These are phyloP conservation scores for Plantago ovata DNA, from an alignment of 257 asterid genomes.

Conservation along the genomic window DNA sequence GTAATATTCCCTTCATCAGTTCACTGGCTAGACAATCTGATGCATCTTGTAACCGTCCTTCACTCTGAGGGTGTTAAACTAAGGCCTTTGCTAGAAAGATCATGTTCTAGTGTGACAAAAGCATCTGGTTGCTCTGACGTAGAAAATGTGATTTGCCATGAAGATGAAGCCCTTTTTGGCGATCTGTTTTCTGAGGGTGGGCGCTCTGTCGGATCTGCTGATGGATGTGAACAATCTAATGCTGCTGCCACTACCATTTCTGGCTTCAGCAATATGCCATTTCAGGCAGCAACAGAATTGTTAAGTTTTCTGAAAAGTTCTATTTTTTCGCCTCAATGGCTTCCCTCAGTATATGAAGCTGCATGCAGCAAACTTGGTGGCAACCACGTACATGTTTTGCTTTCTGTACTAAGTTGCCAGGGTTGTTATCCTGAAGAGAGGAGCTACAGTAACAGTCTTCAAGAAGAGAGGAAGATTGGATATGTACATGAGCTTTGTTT, in stretches of 20 bases:
- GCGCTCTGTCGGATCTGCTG: constrained; percentile 80
- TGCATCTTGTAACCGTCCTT: constrained; percentile 62
- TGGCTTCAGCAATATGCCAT: constrained; percentile 62
- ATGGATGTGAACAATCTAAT: constrained; percentile 71
- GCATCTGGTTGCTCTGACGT: constrained; percentile 62
- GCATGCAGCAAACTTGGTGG: constrained; percentile 52
- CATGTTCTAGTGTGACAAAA: constrained; percentile 57
- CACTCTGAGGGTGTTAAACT: constrained; percentile 80
- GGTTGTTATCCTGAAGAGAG: constrained; percentile 51
- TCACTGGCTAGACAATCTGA: constrained; percentile 80
- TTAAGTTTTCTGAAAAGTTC: constrained; percentile 55
- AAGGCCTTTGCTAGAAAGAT: constrained; percentile 71
- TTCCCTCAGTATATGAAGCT: constrained; percentile 50
- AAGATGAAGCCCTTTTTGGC: constrained; percentile 98
- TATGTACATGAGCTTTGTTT: constrained; percentile 58
- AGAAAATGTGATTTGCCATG: constrained; percentile 71
- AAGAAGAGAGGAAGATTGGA: constrained; percentile 60
- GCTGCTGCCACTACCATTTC: constrained; percentile 46
- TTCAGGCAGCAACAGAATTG: constrained; percentile 74
- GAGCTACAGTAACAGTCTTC: constrained; percentile 35
- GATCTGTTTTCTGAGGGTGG: constrained; percentile 94
- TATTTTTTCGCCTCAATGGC: constrained; percentile 78
- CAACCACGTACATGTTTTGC: constrained; percentile 56
- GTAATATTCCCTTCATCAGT: constrained; percentile 60
- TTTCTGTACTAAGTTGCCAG: constrained; percentile 57